phyloP scores from a whole-genome alignment of 139 green algal species.

The Chlorella vulgaris region DNA sequence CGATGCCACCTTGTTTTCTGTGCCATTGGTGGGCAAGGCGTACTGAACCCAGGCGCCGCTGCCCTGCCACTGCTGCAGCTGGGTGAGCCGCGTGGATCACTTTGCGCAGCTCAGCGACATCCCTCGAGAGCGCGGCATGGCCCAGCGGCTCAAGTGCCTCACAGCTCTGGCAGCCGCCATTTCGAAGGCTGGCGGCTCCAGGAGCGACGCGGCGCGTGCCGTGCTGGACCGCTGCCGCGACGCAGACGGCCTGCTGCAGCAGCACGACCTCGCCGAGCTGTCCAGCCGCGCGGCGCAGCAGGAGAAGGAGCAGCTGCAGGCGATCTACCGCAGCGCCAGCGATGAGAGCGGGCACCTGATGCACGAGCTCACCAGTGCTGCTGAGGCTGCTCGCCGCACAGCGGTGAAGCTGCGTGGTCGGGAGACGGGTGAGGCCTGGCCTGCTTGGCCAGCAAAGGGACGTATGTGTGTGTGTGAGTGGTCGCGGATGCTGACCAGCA shows the following conservation, averaged over 20 bases:
- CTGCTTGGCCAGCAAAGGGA: no score
- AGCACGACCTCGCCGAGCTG: slow-evolving; percentile 21
- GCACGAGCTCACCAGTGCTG: neutral
- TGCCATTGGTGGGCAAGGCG: neutral
- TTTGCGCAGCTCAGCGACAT: slow-evolving; percentile 23
- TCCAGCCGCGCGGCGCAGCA: slow-evolving; percentile 19
- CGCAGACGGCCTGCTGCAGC: slow-evolving; percentile 25
- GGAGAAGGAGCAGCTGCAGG: slow-evolving; percentile 40
- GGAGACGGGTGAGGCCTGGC: slow-evolving; percentile 13
- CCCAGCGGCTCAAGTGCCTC: neutral
- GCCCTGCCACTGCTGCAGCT: slow-evolving; percentile 2
- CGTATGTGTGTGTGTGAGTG: no score
- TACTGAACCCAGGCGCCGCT: neutral
- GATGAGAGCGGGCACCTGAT: slow-evolving; percentile 11
- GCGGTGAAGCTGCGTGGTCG: slow-evolving; percentile 35
- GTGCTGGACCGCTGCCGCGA: slow-evolving; percentile 18
- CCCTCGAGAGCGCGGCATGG: slow-evolving; percentile 4
- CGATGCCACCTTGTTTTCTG: neutral
- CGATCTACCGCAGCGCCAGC: neutral
- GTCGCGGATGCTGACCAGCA: no score
- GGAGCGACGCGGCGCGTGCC: neutral
- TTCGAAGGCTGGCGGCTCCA: neutral
- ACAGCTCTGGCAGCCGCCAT: neutral
- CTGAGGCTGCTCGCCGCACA: slow-evolving; percentile 25
- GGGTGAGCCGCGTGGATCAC: slow-evolving; percentile 3